A percentile compares a stretch with the other conserved stretches of the same genome.
phyloP scores from a whole-genome alignment of 164 flowering plant genomes.

The Paratinospora sagittata region DNA sequence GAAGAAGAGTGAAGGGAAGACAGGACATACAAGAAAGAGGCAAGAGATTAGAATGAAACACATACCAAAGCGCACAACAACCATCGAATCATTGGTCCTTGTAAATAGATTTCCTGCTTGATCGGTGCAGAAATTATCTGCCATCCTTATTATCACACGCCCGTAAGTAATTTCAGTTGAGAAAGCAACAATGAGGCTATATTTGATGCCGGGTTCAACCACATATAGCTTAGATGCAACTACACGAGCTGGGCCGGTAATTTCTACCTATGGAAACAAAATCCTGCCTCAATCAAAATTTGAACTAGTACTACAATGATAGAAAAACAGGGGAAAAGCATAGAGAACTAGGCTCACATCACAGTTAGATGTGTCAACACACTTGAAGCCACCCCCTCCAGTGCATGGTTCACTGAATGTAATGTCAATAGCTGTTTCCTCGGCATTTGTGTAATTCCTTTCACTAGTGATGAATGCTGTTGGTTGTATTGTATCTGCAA shows the following conservation, averaged over 20 bases:
- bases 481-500: constrained; percentile 49
- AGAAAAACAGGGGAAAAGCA: neutral
- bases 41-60: neutral
- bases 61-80: constrained; percentile 43
- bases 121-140: constrained; percentile 44
- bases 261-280: constrained; percentile 30
- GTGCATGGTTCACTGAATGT: constrained; percentile 49
- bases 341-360: constrained; percentile 29
- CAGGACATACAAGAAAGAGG: neutral
- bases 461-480: constrained; percentile 39
- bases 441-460: constrained; percentile 39
- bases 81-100: constrained; percentile 34
- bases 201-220: constrained; percentile 30
- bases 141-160: constrained; percentile 38
- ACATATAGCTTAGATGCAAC: constrained; percentile 33
- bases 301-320: neutral
- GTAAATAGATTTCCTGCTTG: constrained; percentile 41
- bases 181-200: constrained; percentile 31
- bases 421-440: constrained; percentile 28
- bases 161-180: constrained; percentile 25
- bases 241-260: constrained; percentile 37
- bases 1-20: neutral
- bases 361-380: constrained; percentile 42
- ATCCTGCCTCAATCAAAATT: neutral
- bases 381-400: constrained; percentile 46